Evolutionary conservation across 768 basidiomycete genomes (phyloP).

Genomic region (Mycena venus): DNA sequence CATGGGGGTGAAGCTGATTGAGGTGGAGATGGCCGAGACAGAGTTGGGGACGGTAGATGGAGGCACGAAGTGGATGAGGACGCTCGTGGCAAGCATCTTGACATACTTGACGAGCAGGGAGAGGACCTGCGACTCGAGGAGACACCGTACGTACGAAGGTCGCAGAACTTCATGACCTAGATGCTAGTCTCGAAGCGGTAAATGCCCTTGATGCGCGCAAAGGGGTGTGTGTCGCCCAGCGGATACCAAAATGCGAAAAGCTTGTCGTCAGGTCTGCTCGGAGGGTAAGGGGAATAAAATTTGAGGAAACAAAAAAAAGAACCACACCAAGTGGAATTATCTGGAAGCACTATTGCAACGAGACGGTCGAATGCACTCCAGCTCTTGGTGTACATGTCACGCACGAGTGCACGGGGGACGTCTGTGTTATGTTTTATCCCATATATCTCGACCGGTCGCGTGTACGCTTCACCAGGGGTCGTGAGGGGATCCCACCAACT

Average conservation of each 20-base stretch:
- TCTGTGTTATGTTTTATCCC: constrained; percentile 93
- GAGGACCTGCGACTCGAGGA: constrained; percentile 85
- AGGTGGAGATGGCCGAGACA: constrained; percentile 37
- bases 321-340: constrained; percentile 87
- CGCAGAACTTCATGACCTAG: constrained; percentile 90
- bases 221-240: constrained; percentile 81
- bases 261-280: constrained; percentile 87
- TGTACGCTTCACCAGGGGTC: constrained; percentile 88
- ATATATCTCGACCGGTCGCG: constrained; percentile 92
- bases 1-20: constrained; percentile 48
- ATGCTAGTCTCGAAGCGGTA: constrained; percentile 91
- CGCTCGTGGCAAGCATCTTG: constrained; percentile 75
- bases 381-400: constrained; percentile 93
- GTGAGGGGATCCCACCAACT: too few species aligned
- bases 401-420: constrained; percentile 84
- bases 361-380: constrained; percentile 93
- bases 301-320: constrained; percentile 1
- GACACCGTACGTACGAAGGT: constrained; percentile 93
- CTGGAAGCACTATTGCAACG: constrained; percentile 92
- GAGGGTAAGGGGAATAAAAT: too few species aligned
- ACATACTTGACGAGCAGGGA: constrained; percentile 89
- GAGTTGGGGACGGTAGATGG: background rate
- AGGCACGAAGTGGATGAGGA: constrained; percentile 56
- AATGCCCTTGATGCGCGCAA: constrained; percentile 86
- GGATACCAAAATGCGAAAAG: constrained; percentile 92